phyloP scores from a whole-genome alignment of 108 stramenopile genomes.

The Cyclotella distinguenda region DNA sequence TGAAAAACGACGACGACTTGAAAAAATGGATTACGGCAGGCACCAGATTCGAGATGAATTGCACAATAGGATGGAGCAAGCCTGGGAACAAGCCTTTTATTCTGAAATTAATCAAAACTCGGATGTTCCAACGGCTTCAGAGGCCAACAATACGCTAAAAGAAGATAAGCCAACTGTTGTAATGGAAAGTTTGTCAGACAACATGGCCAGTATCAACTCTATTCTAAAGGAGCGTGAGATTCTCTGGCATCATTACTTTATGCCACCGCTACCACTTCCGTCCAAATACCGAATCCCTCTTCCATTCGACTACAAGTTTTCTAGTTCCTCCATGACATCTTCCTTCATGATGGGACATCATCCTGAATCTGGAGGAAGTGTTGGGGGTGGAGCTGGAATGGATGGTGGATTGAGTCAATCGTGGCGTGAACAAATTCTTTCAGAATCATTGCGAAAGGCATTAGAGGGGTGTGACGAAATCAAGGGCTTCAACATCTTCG shows the following conservation, averaged over 20 bases:
- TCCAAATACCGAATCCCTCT: conserved; percentile 51
- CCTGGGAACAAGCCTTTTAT: conserved; percentile 44
- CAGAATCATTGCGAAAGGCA: conserved; percentile 57
- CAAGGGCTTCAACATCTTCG: conserved; percentile 60
- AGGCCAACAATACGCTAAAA: not conserved
- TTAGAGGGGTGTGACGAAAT: conserved; percentile 69
- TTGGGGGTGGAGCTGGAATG: not conserved
- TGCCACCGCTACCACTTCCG: conserved; percentile 60
- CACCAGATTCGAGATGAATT: conserved; percentile 26
- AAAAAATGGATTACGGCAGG: conserved; percentile 19
- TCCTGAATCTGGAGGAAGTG: not conserved
- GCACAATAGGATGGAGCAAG: conserved; percentile 15
- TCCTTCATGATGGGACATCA: conserved; percentile 35
- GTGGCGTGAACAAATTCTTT: conserved; percentile 54
- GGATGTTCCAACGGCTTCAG: not conserved
- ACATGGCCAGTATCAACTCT: conserved; percentile 5
- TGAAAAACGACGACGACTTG: conserved; percentile 33
- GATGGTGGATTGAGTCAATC: not conserved
- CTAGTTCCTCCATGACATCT: conserved; percentile 26
- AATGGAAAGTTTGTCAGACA: not conserved
- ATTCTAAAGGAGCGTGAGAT: conserved; percentile 22
- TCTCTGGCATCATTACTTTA: conserved; percentile 67
- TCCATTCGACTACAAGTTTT: conserved; percentile 29
- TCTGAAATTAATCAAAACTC: not conserved
- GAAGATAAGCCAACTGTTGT: not conserved